Evolutionary conservation across 371 early-diverging fungal genomes (phyloP), one percentile per base, ranked within the genome.

Genomic region (Syncephalastrum sp.): DNA sequence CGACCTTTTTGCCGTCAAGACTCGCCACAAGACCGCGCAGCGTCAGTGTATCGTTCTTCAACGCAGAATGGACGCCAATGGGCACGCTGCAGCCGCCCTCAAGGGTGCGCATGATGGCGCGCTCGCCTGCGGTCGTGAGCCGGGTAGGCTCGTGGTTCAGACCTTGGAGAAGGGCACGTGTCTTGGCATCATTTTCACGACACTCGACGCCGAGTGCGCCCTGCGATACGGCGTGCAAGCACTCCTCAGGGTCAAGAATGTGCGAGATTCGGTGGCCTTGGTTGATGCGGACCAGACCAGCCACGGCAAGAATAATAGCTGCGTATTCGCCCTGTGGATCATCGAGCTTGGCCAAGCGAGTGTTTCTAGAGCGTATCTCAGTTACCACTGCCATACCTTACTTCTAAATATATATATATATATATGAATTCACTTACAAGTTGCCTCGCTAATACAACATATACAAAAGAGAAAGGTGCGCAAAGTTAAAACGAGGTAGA

Each of bases 11-110:
- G 24, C 87, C 94, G 67, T 91, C 92, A 21, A 92, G 61, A 45
- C 83, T 82, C 10, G 84, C 78, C 3, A 93, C 92, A 25, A 87
- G 51, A 3, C 85, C 91, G 42, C 66, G 69, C 52, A 93, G 63
- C 42, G 42, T 63, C 45, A 92, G 74, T 23, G 55, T 54, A 7
- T 69, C 60, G 8, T 69, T 72, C 46, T 65, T 64, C 67, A 84
- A 77, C 48, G 60, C 62, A 1, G 94, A 84, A 62, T 79, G 82
- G 17, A 96, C 97, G 51, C 97, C 98, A 63, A 97, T 89, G 5
- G 98, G 98, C 50, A 98, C 96, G 55, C 88, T 90, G 79, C 98
- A 98, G 1, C 98, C 98, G 38, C 98, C 98, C 75, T 97, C 96
- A 17, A 98, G 71, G 21, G 70, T 75, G 19, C 93, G 84, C 93